A percentile compares a stretch with the other conserved stretches of the same genome.
Evolutionary conservation across 768 basidiomycete species (phyloP).

Genomic region (Boletus reticuloceps): DNA sequence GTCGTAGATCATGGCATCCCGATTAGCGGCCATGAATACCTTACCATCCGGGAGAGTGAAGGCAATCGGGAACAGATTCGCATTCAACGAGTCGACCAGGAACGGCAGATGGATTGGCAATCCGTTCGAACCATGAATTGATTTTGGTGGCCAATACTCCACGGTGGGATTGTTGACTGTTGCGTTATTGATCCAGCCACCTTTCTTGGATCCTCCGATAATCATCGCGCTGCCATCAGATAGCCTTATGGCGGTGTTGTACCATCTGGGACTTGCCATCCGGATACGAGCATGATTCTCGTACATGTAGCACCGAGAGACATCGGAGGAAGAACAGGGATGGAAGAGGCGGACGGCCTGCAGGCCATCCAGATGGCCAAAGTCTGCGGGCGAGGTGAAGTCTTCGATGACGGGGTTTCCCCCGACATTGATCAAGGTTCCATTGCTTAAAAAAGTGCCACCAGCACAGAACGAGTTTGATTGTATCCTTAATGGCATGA

Average conservation of each 20-base stretch:
- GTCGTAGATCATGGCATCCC: constrained; percentile 76
- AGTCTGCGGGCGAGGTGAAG: constrained; percentile 65
- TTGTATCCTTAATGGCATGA: constrained; percentile 59
- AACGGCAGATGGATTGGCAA: constrained; percentile 63
- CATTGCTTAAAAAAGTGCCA: constrained; percentile 73
- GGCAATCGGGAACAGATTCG: constrained; percentile 81
- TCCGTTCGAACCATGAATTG: constrained; percentile 63
- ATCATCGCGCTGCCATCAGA: constrained; percentile 82
- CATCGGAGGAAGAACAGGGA: constrained; percentile 54
- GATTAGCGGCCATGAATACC: constrained; percentile 76
- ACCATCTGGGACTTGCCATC: constrained; percentile 81
- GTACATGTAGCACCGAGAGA: constrained; percentile 54
- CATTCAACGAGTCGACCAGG: constrained; percentile 67
- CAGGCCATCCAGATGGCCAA: constrained; percentile 71
- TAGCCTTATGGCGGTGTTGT: constrained; percentile 68
- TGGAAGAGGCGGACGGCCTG: constrained; percentile 72
- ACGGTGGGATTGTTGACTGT: constrained; percentile 80
- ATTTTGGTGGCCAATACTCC: constrained; percentile 82
- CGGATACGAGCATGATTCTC: constrained; percentile 64
- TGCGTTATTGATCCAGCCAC: constrained; percentile 84
- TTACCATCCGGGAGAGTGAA: constrained; percentile 68
- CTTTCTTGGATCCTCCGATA: constrained; percentile 75
- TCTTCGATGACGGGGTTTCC: constrained; percentile 75
- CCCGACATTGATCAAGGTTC: constrained; percentile 75
- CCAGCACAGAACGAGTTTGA: constrained; percentile 90